Conservation (phyloP, 371 early-diverging fungal species). For the Mortierella sp. region DNA sequence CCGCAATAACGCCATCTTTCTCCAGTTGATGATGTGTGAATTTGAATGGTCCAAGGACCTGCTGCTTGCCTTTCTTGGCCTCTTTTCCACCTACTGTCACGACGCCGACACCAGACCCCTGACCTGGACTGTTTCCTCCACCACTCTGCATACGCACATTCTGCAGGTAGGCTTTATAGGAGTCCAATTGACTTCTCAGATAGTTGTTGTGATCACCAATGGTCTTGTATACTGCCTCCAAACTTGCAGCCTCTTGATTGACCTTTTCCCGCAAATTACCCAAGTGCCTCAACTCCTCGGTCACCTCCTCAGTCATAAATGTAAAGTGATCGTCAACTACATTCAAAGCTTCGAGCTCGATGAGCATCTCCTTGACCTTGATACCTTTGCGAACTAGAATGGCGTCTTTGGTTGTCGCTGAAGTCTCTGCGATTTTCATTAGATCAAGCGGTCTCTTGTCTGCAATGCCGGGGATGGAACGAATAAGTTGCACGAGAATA, state of each 20-base stretch:
- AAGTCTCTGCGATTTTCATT: constrained; percentile 84
- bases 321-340: constrained; percentile 88
- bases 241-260: constrained; percentile 78
- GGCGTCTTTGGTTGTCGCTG: constrained; percentile 89
- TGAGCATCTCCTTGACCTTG: constrained; percentile 93
- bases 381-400: constrained; percentile 90
- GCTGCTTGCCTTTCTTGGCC: constrained; percentile 61
- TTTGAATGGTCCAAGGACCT: constrained; percentile 78
- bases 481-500: constrained; percentile 92
- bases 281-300: constrained; percentile 87
- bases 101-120: constrained; percentile 55
- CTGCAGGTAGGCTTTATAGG: constrained; percentile 94
- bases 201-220: constrained; percentile 96
- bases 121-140: constrained; percentile 61
- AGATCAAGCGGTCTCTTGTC: constrained; percentile 68
- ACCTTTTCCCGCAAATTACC: constrained; percentile 92
- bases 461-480: constrained; percentile 79
- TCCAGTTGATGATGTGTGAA: constrained; percentile 89
- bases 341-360: constrained; percentile 83
- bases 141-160: constrained; percentile 92
- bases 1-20: constrained; percentile 92
- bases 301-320: constrained; percentile 90
- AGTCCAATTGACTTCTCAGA: constrained; percentile 88
- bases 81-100: constrained; percentile 64
- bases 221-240: constrained; percentile 90